Percentiles rank a stretch among this genome's conserved stretches.
phyloP scores from a whole-genome alignment of 176 grass and related monocot genomes.

The Cocos nucifera region DNA sequence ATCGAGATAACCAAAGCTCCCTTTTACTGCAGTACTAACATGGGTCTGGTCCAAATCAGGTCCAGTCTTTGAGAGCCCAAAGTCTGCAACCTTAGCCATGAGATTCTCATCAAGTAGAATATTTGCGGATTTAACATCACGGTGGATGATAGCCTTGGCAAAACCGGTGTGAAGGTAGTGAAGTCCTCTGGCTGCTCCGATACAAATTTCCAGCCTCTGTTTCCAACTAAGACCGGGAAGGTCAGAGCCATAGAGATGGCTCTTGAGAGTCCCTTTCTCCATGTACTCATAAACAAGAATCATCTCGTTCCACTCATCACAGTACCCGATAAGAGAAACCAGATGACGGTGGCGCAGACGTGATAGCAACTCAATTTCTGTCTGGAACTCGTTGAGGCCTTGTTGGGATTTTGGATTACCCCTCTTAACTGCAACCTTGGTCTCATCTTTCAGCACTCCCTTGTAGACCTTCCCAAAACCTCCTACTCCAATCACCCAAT shows the following conservation, averaged over 20 bases:
- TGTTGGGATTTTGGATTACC: conserved; percentile 84
- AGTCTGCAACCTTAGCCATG: conserved; percentile 77
- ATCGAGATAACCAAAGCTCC: conserved; percentile 97
- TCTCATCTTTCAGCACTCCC: conserved; percentile 63
- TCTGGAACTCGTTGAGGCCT: conserved; percentile 90
- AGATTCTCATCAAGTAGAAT: conserved; percentile 95
- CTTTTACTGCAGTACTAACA: conserved; percentile 96
- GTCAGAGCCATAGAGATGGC: conserved; percentile 81
- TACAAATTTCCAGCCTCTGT: conserved; percentile 84
- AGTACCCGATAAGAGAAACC: conserved; percentile 86
- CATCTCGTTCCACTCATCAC: conserved; percentile 95
- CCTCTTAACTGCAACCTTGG: conserved; percentile 86
- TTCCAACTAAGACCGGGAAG: conserved; percentile 74
- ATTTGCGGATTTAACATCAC: conserved; percentile 94
- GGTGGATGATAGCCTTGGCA: conserved; percentile 84
- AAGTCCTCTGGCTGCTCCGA: conserved; percentile 84
- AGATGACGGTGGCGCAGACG: conserved; percentile 80
- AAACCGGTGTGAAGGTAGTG: conserved; percentile 95
- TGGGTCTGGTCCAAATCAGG: conserved; percentile 90
- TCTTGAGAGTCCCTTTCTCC: conserved; percentile 84
- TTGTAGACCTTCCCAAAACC: conserved; percentile 96
- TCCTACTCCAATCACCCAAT: conserved; percentile 84
- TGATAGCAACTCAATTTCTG: conserved; percentile 84
- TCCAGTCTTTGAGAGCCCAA: conserved; percentile 85
- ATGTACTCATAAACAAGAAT: conserved; percentile 96